Evolutionary conservation across 177 flowering plant species (phyloP), one percentile per base, ranked within the genome.

Genomic region (Telopea speciosissima): DNA sequence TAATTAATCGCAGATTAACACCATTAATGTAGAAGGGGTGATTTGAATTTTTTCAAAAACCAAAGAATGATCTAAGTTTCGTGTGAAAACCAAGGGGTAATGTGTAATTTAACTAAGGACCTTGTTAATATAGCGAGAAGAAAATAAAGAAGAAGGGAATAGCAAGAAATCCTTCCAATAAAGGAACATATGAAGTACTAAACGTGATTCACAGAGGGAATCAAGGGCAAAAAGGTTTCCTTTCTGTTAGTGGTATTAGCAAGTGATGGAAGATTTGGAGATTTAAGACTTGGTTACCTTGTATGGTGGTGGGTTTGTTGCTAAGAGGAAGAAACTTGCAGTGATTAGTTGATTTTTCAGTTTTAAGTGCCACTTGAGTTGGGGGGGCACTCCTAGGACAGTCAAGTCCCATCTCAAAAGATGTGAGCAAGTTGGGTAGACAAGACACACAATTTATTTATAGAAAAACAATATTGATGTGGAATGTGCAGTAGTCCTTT

Each of bases 391-490:
- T 16, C 14, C 14, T 21, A 40, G 74, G 42, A 69, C 58, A 31
- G 68, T 67, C 54, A 70, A 12, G 68, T 26, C 40, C 63, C 73
- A 59, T 76, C 78, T 81, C 60, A 82, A 79, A 80, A 80, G 81
- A 69, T 63, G 80, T 81, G 78, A 72, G 62, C 76, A 58, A 66
- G 70, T 66, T 68, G 73, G 77, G 63, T 12, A 4, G 56, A 23
- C 11, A 44, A 63, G 67, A 24, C 62, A 49, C 17, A 23, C 19
- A 72, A n/a, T 28, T 62, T 36, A 54, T 16, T 42, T 54, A 11
- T 8, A 36, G 40, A 36, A 36, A 36, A 36, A 36, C 8, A 36
- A 5, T 4, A 36, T 36, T 36, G 40, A 36, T 36, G 40, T 36
- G 40, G 40, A 36, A 36, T 68, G 36, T 2, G 63, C 19, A 59